phyloP scores from a whole-genome alignment of 2,329 filamentous ascomycete species.

The Tolypocladium endophyticum region DNA sequence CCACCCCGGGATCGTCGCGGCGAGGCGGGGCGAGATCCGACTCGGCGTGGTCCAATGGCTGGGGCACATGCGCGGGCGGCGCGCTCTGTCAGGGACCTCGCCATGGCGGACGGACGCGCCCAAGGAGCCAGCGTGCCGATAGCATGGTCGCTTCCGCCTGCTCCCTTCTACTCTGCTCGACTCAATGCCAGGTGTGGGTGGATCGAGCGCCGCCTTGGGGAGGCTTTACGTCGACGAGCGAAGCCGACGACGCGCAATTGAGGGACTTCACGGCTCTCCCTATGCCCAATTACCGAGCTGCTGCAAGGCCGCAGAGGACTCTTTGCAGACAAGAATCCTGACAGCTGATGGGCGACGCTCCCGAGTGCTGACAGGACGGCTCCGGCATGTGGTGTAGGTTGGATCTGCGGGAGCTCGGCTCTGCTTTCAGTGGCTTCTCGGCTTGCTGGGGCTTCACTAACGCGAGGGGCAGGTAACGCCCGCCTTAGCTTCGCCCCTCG shows the following conservation, averaged over 20 bases:
- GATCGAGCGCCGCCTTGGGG: neutral
- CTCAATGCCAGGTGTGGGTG: neutral
- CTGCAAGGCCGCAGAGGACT: too few relatives aligned
- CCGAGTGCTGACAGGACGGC: neutral
- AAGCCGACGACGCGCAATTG: neutral
- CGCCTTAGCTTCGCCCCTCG: neutral
- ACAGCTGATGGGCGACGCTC: neutral
- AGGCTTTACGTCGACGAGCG: neutral
- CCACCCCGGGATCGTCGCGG: neutral
- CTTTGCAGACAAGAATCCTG: neutral
- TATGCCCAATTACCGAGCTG: neutral
- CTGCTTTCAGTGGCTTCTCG: too few relatives aligned
- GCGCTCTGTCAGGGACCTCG: conserved; percentile 13
- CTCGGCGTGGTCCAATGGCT: conserved; percentile 28
- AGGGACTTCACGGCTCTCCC: neutral
- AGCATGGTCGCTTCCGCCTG: neutral
- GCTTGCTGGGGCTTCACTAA: too few relatives aligned
- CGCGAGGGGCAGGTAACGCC: neutral
- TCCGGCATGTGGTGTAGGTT: neutral
- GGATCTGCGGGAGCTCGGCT: neutral
- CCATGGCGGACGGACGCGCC: neutral
- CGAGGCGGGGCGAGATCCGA: conserved; percentile 2
- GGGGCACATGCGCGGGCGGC: conserved; percentile 26
- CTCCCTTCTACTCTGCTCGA: neutral
- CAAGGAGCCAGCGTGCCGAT: neutral